Evolutionary conservation across 1,284 basidiomycete species (phyloP).

Genomic region (Marasmius tenuissimus): DNA sequence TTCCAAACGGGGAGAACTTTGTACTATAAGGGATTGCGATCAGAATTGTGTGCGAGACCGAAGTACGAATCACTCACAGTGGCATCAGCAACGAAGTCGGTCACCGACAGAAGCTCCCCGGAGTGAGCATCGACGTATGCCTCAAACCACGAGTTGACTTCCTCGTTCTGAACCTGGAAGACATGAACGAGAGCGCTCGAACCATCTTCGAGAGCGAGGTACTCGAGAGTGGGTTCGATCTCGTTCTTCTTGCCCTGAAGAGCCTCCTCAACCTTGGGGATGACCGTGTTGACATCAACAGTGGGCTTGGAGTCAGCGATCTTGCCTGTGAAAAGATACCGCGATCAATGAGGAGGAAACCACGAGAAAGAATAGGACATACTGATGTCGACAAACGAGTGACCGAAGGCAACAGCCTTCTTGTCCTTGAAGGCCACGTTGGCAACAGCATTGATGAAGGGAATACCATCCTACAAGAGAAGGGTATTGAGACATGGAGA

Average conservation of each 20-base stretch:
- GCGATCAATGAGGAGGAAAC: background rate
- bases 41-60: background rate
- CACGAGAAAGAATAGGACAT: background rate
- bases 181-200: slow-evolving; percentile 48
- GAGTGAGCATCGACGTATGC: slow-evolving; percentile 60
- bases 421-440: slow-evolving; percentile 44
- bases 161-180: slow-evolving; percentile 52
- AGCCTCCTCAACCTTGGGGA: slow-evolving; percentile 26
- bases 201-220: slow-evolving; percentile 43
- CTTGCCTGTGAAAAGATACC: slow-evolving; percentile 23
- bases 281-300: slow-evolving; percentile 26
- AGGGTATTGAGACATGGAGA: slow-evolving; percentile 27
- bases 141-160: slow-evolving; percentile 56
- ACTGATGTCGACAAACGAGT: slow-evolving; percentile 50
- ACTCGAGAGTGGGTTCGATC: slow-evolving; percentile 33
- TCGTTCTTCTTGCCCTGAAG: slow-evolving; percentile 33
- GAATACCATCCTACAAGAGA: slow-evolving; percentile 40
- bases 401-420: slow-evolving; percentile 46
- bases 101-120: slow-evolving; percentile 52
- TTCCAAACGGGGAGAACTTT: slow-evolving; percentile 35
- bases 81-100: slow-evolving; percentile 51
- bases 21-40: slow-evolving; percentile 23
- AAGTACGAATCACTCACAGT: slow-evolving; percentile 30
- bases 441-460: slow-evolving; percentile 49
- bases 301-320: slow-evolving; percentile 31